Conservation (phyloP, 495 filamentous ascomycete species). For the Penicillium odoratum region DNA sequence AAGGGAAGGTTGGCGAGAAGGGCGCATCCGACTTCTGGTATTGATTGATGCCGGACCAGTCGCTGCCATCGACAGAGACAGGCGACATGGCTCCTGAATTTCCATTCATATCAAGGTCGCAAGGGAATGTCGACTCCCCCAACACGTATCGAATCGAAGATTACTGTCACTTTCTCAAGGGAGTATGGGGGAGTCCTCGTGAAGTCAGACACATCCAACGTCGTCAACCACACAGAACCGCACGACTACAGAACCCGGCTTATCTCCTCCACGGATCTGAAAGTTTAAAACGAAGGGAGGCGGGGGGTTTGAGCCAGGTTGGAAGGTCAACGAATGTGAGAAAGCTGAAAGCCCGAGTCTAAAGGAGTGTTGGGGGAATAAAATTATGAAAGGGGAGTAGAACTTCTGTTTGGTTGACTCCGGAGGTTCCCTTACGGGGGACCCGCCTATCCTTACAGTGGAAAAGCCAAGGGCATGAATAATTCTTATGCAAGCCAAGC, state of each 20-base stretch:
- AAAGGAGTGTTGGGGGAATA: constrained; percentile 28
- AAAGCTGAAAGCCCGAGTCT: constrained; percentile 17
- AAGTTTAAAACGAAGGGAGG: constrained; percentile 24
- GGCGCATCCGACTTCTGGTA: constrained; percentile 63
- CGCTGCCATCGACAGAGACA: constrained; percentile 78
- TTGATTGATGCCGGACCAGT: constrained; percentile 80
- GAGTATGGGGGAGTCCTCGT: neutral
- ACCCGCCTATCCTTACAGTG: constrained; percentile 14
- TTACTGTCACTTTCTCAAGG: too few relatives aligned
- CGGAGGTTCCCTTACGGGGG: constrained; percentile 18
- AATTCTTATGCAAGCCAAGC: constrained; percentile 1
- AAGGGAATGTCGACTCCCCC: constrained; percentile 7
- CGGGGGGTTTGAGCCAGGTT: constrained; percentile 7
- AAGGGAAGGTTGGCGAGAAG: constrained; percentile 53
- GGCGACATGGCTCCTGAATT: constrained; percentile 73
- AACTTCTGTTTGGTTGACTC: constrained; percentile 11
- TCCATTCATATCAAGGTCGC: constrained; percentile 54
- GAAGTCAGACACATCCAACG: constrained; percentile 8
- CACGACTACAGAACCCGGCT: constrained; percentile 3
- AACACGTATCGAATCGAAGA: neutral
- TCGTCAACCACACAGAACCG: constrained; percentile 10
- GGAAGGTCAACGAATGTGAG: neutral
- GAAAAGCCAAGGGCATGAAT: neutral
- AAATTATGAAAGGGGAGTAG: constrained; percentile 22
- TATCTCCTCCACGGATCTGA: constrained; percentile 17